Evolutionary conservation across 116 monocot species (phyloP).

Genomic region (Papilionanthe hybrid): DNA sequence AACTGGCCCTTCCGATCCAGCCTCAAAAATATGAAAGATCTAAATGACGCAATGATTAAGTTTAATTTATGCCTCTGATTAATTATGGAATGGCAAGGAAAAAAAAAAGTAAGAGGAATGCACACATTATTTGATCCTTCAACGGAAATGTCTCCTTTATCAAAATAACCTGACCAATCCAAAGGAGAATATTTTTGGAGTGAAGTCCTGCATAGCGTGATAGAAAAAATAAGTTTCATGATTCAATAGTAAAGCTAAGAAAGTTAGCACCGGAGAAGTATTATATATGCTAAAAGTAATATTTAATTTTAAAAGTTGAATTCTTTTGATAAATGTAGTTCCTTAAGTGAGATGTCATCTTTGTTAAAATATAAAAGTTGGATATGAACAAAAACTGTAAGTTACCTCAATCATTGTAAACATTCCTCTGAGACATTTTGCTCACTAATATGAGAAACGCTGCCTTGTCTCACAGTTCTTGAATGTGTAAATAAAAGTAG

Average conservation of each 20-base stretch:
- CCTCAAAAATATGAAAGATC: constrained; percentile 93
- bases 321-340: not conserved
- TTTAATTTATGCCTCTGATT: not conserved
- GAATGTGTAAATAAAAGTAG: not conserved
- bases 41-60: constrained; percentile 16
- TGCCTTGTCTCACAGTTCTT: not conserved
- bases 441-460: not conserved
- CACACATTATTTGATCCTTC: constrained; percentile 70
- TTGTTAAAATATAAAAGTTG: not conserved
- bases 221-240: not conserved
- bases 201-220: constrained; percentile 42
- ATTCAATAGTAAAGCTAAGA: not conserved
- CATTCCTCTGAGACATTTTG: not conserved
- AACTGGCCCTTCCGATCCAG: constrained; percentile 92
- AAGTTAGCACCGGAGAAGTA: not conserved
- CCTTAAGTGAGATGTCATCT: not conserved
- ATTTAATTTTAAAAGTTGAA: not conserved
- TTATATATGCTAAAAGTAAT: not conserved
- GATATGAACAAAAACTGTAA: not conserved
- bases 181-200: constrained; percentile 66
- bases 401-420: not conserved
- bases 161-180: constrained; percentile 77
- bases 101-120: constrained; percentile 1
- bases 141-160: constrained; percentile 63
- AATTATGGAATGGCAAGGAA: not conserved